Evolutionary conservation across 345 rosid species (phyloP), one percentile per base, ranked within the genome.

Genomic region (Aethionema arabicum): DNA sequence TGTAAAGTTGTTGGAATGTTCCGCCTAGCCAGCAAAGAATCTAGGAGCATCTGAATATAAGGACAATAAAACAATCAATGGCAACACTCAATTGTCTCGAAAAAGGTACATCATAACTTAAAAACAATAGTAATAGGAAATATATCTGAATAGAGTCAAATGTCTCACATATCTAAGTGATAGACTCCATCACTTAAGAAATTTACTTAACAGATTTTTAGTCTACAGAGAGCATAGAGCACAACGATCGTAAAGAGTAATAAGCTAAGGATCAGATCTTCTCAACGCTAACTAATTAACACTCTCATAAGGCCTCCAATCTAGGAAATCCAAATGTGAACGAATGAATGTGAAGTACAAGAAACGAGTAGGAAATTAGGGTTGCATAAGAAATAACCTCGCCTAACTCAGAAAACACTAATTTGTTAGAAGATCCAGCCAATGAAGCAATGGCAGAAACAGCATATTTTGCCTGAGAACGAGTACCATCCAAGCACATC

Each of bases 371-470:
- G 40, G 52, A 31, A 14, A 27, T n/a, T 7, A 52, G 51, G 56
- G n/a, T 44, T 35, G 61, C 7, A 0, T 15, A 46, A 53, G 65
- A 53, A 56, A 65, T 48, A 75, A 88, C 98, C 96, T 91, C 71
- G 76, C 87, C 82, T 59, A 91, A 72, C 41, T 86, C 80, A 32
- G 87, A 67, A 50, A 78, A 67, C 58, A 77, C 69, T 62, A 33
- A 62, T 52, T 75, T 69, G 32, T 72, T 73, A 42, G 98, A 82
- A 61, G 80, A 68, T 58, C 78, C 79, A 68, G 72, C 63, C 63
- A 92, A 52, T 48, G 88, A 80, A 76, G 85, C 84, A 53, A 92
- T 81, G 45, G 95, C 90, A 31, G 90, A 85, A 75, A 89, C 93
- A 68, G 95, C 97, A 65, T 58, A 65, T 77, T 92, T 92, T 32